phyloP scores from a whole-genome alignment of 371 early-diverging fungal genomes.

The Fennellomyces sp. region DNA sequence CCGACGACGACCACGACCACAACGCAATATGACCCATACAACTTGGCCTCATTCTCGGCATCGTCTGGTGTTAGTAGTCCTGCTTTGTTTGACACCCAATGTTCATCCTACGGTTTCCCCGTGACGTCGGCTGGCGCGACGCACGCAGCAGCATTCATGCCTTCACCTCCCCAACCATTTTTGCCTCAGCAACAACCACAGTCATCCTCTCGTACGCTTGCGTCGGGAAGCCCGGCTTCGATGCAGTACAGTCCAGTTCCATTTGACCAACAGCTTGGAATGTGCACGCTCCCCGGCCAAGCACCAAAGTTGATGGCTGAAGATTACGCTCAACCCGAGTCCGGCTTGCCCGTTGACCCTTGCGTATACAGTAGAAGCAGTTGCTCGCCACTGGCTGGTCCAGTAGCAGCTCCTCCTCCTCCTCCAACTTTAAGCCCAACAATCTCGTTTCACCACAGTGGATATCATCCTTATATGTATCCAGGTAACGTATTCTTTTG shows the following conservation, averaged over 20 bases:
- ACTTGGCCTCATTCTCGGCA: conserved; percentile 4
- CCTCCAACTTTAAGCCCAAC: conserved; percentile 6
- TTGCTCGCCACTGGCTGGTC: conserved; percentile 14
- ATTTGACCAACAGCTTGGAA: neutral
- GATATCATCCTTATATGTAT: conserved; percentile 18
- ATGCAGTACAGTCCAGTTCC: conserved; percentile 7
- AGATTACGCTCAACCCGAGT: conserved; percentile 3
- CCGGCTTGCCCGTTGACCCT: conserved; percentile 29
- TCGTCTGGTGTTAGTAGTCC: conserved; percentile 1
- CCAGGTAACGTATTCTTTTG: conserved; percentile 12
- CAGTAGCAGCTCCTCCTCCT: conserved; percentile 4
- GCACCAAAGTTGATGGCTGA: neutral
- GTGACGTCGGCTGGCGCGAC: conserved; percentile 24
- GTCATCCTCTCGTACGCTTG: conserved; percentile 20
- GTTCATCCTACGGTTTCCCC: conserved; percentile 12
- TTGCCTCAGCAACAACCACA: conserved; percentile 15
- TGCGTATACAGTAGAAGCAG: conserved; percentile 8
- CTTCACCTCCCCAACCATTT: conserved; percentile 9
- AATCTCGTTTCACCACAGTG: conserved; percentile 2
- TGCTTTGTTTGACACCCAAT: conserved; percentile 8
- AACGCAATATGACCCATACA: conserved; percentile 2
- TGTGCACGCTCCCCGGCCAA: no score
- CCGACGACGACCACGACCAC: no score
- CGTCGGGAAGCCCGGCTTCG: conserved; percentile 11
- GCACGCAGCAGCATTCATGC: conserved; percentile 9